These are phyloP conservation scores for Dysphania ambrosioides DNA, from an alignment of 148 eudicot species.

Conservation along the genomic window DNA sequence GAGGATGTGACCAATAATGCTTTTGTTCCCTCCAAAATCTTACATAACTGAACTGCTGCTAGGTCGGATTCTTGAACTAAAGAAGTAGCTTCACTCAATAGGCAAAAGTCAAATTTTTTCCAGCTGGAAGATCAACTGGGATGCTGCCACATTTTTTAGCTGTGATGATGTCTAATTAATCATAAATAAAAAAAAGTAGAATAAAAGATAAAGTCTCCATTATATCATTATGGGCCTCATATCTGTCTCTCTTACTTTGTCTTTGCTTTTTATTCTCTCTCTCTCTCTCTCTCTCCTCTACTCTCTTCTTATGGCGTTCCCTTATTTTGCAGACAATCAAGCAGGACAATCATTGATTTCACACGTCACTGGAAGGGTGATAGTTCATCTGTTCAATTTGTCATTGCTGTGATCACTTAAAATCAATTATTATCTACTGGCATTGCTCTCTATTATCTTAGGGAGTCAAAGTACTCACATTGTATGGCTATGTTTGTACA, in stretches of 20 bases:
- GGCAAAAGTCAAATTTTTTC: neutral
- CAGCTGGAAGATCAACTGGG: neutral
- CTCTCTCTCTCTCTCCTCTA: neutral
- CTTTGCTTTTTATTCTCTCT: neutral
- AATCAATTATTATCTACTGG: slow-evolving; percentile 2
- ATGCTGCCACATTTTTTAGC: no score
- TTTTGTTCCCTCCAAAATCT: neutral
- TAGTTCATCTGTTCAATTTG: slow-evolving; percentile 6
- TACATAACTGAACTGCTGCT: neutral
- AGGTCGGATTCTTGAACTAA: neutral
- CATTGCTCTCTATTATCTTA: neutral
- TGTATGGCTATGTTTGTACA: slow-evolving; percentile 27
- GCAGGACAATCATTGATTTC: slow-evolving; percentile 81
- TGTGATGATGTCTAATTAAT: no score
- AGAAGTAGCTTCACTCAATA: neutral
- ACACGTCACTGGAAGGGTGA: slow-evolving; percentile 86
- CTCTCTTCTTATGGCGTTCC: slow-evolving; percentile 14
- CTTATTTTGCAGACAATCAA: slow-evolving; percentile 61
- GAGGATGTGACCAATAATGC: no score
- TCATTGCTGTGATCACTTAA: slow-evolving; percentile 8
- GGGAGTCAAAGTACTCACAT: slow-evolving; percentile 12
- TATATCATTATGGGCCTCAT: neutral
- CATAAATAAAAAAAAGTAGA: neutral
- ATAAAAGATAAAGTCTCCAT: neutral
- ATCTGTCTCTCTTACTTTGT: neutral